Evolutionary conservation across 352 stramenopile species (phyloP), one percentile per base, ranked within the genome.

Genomic region (Blastocystis sp.): DNA sequence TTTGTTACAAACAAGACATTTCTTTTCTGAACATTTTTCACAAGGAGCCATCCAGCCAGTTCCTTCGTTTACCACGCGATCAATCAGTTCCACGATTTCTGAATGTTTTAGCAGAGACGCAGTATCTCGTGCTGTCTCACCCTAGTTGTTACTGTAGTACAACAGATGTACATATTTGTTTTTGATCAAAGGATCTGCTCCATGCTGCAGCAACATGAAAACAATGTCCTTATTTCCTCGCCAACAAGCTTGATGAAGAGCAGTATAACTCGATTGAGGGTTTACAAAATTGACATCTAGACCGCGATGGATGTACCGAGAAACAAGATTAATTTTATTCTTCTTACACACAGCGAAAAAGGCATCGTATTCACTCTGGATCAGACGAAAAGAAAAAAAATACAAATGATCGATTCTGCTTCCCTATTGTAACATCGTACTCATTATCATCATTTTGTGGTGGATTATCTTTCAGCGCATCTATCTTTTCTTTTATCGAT

Each of bases 191-290:
- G 62, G 59, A 64, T 84, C 73, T 39, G 73, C 73, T 64, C 77
- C 77, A 64, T 88, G 77, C 9, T 59, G 62, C 53, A 88, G 15
- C 43, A 88, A 45, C 11, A 64, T 39, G 11, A 39, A 29, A 3
- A 88, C 77, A 64, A 88, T 88, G 8, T 88, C 77, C 20, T 41
- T 88, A 20, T 88, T 47, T 11, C 77, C 77, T 56, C 47, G 6
- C 77, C 77, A 88, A 26, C 62, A 76, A 55, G 77, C 77, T 5
- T 64, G 41, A 61, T 88, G 77, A 15, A 88, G 66, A 9, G 77
- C 77, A 41, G 77, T 88, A 45, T 88, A 88, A 20, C 76, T 76
- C 3, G 77, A 76, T 77, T 88, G 62, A 9, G 77, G 77, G 76
- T 88, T 88, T n/a, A 76, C 15, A 26, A 55, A 53, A 9, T 79